Conservation (phyloP, 306 rosid genomes). For the Luffa acutangula region DNA sequence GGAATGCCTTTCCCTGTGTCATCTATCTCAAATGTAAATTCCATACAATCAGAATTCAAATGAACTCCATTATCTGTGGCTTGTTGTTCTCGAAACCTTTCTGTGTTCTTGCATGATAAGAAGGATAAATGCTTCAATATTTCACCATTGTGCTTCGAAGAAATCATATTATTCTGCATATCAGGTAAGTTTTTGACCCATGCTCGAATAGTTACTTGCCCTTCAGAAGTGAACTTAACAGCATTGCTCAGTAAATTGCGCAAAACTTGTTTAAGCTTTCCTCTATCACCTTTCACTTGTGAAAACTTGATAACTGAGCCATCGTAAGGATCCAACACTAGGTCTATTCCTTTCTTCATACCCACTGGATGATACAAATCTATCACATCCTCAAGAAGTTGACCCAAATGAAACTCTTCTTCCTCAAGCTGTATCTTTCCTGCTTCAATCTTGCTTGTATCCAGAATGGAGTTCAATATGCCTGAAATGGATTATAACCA, state of each 20-base stretch:
- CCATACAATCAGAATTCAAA: constrained; percentile 28
- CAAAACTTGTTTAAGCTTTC: constrained; percentile 62
- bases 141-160: constrained; percentile 12
- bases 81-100: constrained; percentile 15
- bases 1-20: constrained; percentile 90
- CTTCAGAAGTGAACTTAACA: constrained; percentile 62
- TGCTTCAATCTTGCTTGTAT: constrained; percentile 76
- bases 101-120: constrained; percentile 27
- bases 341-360: constrained; percentile 52
- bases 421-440: constrained; percentile 76
- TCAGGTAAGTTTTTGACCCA: constrained; percentile 39
- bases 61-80: constrained; percentile 13
- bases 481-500: constrained; percentile 19
- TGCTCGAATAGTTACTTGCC: constrained; percentile 50
- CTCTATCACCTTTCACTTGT: constrained; percentile 59
- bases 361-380: constrained; percentile 56
- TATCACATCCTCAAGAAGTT: constrained; percentile 57
- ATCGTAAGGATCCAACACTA: constrained; percentile 57
- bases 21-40: constrained; percentile 69
- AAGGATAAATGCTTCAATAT: constrained; percentile 10
- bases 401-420: constrained; percentile 53
- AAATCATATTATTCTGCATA: constrained; percentile 26
- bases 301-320: constrained; percentile 40
- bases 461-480: constrained; percentile 64
- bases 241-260: constrained; percentile 70